A percentile compares a stretch with the other conserved stretches of the same genome.
Conservation (phyloP, 1,284 basidiomycete genomes). For the Malassezia sympodialis region DNA sequence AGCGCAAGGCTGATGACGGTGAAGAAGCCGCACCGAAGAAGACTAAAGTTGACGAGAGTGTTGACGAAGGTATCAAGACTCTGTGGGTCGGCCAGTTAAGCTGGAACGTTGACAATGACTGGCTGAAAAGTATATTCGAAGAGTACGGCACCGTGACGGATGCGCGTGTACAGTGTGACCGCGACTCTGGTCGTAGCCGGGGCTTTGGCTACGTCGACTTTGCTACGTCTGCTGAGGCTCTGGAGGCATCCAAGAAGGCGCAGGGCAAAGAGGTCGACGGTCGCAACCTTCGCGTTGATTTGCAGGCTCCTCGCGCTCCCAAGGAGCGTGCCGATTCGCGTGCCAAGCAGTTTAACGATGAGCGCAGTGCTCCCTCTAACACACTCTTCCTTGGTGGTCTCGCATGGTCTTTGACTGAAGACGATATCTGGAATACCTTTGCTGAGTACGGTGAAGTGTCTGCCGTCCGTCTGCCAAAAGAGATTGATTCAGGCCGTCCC, state of each 20-base stretch:
- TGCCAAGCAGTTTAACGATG: constrained; percentile 60
- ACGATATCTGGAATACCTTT: constrained; percentile 82
- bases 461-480: constrained; percentile 81
- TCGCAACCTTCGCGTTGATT: constrained; percentile 75
- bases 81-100: constrained; percentile 89
- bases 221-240: constrained; percentile 50
- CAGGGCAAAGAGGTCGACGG: constrained; percentile 82
- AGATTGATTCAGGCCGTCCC: constrained; percentile 75
- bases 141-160: constrained; percentile 75
- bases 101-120: constrained; percentile 96
- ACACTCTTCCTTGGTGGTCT: constrained; percentile 87
- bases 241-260: constrained; percentile 60
- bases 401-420: constrained; percentile 69
- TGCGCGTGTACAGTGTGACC: constrained; percentile 82
- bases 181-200: constrained; percentile 55
- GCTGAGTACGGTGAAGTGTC: constrained; percentile 79
- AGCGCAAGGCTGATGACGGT: constrained; percentile 75
- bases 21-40: constrained; percentile 67
- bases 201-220: constrained; percentile 93
- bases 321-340: constrained; percentile 61
- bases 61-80: constrained; percentile 55
- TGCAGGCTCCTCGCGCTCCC: constrained; percentile 57
- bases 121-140: constrained; percentile 82
- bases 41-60: constrained; percentile 56
- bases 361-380: constrained; percentile 58